Evolutionary conservation across 176 grass and related monocot genomes (phyloP), one percentile per base, ranked within the genome.

Genomic region (Calamus simplicifolius): DNA sequence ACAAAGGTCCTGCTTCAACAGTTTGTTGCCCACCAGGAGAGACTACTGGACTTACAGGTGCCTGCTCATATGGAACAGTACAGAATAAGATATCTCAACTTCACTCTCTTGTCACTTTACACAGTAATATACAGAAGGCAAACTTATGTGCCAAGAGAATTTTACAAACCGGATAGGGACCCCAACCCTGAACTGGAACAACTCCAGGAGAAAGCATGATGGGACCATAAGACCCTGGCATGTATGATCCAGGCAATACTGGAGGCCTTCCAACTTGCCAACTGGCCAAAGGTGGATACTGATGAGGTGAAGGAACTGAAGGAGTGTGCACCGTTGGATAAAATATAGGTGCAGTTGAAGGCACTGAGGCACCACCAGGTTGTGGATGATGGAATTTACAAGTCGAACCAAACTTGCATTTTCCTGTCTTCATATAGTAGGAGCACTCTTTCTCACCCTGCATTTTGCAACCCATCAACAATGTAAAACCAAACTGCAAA

Each of bases 371-470:
- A 29, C 58, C 69, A 54, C 10, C 15, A 53, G 58, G 50, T 62
- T 72, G 69, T 72, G 50, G 43, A 29, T 52, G 58, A 51, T 62
- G 69, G 48, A 85, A 98, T 72, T 98, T 98, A 61, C 93, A 98
- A 58, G 75, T 80, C 51, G 66, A 52, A 63, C 76, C 84, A 80
- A 88, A 98, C 71, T 92, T 98, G 78, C 93, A 98, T 29, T 83
- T 71, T 15, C 87, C 88, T 53, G 88, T 98, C 84, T 92, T 98
- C 38, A 92, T 69, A 55, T 89, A 98, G 61, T 83, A 98, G 67
- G 78, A 76, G 56, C 87, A 98, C 49, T 85, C 93, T 73, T 92
- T 92, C 64, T 98, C 93, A 23, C 88, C 93, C 93, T 98, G 63
- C 75, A 61, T 50, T 55, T 82, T 27, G 51, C 12, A 43, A 43